These are phyloP conservation scores for Talaromyces stipitatus DNA, from an alignment of 495 filamentous ascomycete genomes.

Conservation along the genomic window DNA sequence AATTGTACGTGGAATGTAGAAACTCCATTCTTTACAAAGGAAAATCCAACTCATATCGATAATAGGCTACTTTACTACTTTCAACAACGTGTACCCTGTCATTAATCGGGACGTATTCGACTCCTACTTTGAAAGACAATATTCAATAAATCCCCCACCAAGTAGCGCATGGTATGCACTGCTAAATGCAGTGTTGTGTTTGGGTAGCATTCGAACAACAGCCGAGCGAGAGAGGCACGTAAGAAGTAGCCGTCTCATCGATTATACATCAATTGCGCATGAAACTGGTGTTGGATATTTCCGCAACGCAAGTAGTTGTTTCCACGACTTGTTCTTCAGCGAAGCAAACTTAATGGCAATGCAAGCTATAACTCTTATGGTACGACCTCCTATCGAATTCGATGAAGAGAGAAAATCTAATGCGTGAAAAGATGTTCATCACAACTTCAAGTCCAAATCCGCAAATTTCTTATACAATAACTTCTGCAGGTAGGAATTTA, in stretches of 20 bases:
- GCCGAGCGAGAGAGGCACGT: slow-evolving; percentile 3
- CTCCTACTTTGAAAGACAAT: slow-evolving; percentile 3
- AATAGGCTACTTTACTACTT: background rate
- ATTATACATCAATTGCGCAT: slow-evolving; percentile 1
- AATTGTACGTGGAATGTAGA: background rate
- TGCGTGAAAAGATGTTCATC: background rate
- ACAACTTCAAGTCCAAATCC: slow-evolving; percentile 6
- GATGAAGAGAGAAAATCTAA: background rate
- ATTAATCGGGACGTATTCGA: slow-evolving; percentile 1
- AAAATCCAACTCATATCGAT: too few relatives aligned
- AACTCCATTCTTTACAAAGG: too few relatives aligned
- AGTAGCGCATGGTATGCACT: slow-evolving; percentile 3
- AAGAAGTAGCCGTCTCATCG: slow-evolving; percentile 2
- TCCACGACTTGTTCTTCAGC: background rate
- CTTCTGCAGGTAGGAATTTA: background rate
- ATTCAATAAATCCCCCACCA: background rate
- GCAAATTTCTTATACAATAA: background rate
- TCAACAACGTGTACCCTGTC: background rate
- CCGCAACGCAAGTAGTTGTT: slow-evolving; percentile 3
- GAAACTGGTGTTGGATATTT: slow-evolving; percentile 2
- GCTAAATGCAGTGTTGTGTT: background rate
- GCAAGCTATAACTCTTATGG: slow-evolving; percentile 5
- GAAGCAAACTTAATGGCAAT: slow-evolving; percentile 4
- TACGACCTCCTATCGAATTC: background rate
- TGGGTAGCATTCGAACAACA: slow-evolving; percentile 1